Conservation (phyloP, 768 basidiomycete species). For the Suillus fuscotomentosus region DNA sequence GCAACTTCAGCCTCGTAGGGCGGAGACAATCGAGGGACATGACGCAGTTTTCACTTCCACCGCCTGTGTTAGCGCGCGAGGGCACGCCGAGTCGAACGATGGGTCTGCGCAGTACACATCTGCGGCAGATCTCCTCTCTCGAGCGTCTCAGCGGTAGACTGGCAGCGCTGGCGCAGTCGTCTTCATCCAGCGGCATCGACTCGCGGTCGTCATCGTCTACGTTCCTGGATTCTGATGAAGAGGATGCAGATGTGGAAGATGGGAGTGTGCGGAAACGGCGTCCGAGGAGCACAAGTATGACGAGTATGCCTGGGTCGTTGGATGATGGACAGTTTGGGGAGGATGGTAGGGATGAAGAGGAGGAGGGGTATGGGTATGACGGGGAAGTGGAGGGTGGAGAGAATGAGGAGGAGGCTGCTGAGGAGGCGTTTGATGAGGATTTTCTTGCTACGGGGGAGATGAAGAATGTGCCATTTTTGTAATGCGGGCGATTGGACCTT, state of each 20-base stretch:
- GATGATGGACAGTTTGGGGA: conserved; percentile 59
- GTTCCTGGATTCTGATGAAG: conserved; percentile 50
- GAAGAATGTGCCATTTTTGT: conserved; percentile 73
- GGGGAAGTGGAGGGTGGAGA: conserved; percentile 36
- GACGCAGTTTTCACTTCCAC: conserved; percentile 29
- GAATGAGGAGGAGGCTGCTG: conserved; percentile 62
- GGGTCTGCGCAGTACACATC: conserved; percentile 38
- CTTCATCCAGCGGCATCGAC: conserved; percentile 48
- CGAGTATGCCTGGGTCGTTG: conserved; percentile 86
- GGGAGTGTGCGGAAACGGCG: conserved; percentile 41
- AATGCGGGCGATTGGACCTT: conserved; percentile 6
- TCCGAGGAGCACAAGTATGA: conserved; percentile 60
- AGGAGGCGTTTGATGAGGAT: conserved; percentile 79
- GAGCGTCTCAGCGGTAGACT: conserved; percentile 66
- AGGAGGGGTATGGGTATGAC: conserved; percentile 30
- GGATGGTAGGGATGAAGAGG: conserved; percentile 36
- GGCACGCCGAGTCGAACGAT: conserved; percentile 19
- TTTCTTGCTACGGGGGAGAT: conserved; percentile 79
- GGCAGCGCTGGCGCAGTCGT: conserved; percentile 43
- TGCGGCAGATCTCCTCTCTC: conserved; percentile 76
- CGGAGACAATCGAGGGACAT: conserved; percentile 34
- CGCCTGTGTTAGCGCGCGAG: conserved; percentile 24
- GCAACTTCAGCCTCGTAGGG: conserved; percentile 77
- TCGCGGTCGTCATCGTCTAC: conserved; percentile 52
- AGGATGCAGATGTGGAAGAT: conserved; percentile 38